Conservation (phyloP, 495 filamentous ascomycete genomes). For the Parathielavia appendiculata region DNA sequence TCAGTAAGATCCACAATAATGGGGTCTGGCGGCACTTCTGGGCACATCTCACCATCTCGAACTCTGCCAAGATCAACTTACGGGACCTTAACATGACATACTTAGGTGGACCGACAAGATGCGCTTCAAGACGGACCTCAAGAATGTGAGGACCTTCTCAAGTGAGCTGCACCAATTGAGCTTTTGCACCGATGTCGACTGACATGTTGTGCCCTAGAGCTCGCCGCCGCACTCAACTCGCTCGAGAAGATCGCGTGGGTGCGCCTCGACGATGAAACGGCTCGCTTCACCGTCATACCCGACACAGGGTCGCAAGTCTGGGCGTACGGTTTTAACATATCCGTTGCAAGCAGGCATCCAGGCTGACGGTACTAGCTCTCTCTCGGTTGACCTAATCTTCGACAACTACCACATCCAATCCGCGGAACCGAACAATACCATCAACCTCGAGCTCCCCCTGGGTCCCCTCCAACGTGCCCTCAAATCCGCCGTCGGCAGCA, state of each 20-base stretch:
- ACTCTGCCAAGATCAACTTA: neutral
- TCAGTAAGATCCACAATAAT: too few species aligned
- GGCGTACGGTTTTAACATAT: constrained; percentile 60
- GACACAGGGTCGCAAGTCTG: constrained; percentile 94
- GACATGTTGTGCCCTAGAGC: constrained; percentile 47
- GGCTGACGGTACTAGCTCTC: constrained; percentile 35
- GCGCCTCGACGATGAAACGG: constrained; percentile 73
- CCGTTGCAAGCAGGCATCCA: neutral
- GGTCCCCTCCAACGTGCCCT: constrained; percentile 75
- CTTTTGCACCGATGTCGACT: neutral
- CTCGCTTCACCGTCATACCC: constrained; percentile 92
- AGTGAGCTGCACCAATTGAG: constrained; percentile 46
- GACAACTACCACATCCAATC: constrained; percentile 84
- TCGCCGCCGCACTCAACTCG: constrained; percentile 77
- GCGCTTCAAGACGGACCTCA: constrained; percentile 76
- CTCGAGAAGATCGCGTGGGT: constrained; percentile 93
- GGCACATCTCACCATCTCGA: neutral
- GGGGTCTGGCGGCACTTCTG: too few species aligned
- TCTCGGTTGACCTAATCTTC: constrained; percentile 74
- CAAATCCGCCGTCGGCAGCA: constrained; percentile 71
- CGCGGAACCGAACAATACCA: constrained; percentile 69
- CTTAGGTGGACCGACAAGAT: constrained; percentile 39
- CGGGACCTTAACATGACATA: neutral
- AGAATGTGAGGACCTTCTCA: constrained; percentile 76
- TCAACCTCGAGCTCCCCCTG: constrained; percentile 93